Evolutionary conservation across 805 yeast genomes (phyloP).

Genomic region (Hanseniaspora nectarophila): DNA sequence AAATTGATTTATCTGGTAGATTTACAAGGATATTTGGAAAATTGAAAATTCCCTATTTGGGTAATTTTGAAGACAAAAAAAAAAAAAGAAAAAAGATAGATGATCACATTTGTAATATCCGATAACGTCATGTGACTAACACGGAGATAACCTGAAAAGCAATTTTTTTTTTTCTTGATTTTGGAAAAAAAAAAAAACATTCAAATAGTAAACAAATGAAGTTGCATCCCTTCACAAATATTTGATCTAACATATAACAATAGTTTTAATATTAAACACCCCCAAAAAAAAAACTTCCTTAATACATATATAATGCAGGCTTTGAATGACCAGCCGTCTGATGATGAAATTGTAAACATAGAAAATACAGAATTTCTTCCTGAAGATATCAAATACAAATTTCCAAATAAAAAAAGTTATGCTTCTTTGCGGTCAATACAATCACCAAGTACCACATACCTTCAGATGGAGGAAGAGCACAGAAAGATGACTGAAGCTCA

Average conservation of each 20-base stretch:
- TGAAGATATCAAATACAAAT: not conserved
- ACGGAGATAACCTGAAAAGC: no score
- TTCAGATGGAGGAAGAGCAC: constrained; percentile 11
- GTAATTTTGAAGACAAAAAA: not conserved
- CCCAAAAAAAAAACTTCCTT: no score
- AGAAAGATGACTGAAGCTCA: constrained; percentile 9
- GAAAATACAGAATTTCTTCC: not conserved
- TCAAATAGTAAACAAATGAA: not conserved
- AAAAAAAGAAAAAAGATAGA: not conserved
- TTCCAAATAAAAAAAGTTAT: constrained; percentile 6
- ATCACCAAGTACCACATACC: constrained; percentile 10
- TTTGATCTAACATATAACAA: no score
- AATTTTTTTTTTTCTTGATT: no score
- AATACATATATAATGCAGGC: not conserved
- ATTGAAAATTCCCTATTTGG: not conserved
- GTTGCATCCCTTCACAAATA: no score
- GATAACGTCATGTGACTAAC: not conserved
- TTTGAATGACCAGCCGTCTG: not conserved
- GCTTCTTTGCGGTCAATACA: constrained; percentile 9
- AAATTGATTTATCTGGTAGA: no score
- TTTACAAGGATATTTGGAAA: no score
- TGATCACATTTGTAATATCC: not conserved
- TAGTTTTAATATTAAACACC: no score
- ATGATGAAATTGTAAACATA: constrained; percentile 2
- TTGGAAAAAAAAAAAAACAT: not conserved